Evolutionary conservation across 2,329 filamentous ascomycete genomes (phyloP), one percentile per base, ranked within the genome.

Genomic region (Cercospora sesami): DNA sequence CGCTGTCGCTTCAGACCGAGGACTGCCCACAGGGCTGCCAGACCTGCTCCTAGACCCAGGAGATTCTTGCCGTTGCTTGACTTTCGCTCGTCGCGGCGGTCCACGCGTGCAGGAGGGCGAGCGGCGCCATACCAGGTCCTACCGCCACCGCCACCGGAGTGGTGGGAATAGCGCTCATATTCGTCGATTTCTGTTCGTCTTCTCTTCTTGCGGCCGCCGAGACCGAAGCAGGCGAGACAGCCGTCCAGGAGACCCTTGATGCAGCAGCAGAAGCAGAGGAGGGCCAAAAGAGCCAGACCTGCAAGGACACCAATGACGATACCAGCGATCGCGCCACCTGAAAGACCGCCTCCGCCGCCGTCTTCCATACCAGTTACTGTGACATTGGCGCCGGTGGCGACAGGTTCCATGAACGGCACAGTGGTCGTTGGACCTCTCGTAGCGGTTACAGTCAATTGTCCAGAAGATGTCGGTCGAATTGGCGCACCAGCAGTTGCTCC

Each of bases 291-390:
- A 48, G 85, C 79, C 39, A 93, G 83, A 69, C 90, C 91, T 14
- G 86, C 85, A 60, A 94, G 83, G 10, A 87, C 86, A 70, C 91
- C 91, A 65, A 94, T 89, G 72, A 94, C 91, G 74, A 94, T 94
- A 68, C 91, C 91, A 16, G 91, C 91, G 74, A 94, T 94, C 68
- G 90, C 91, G 63, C 91, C 91, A 53, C 84, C 86, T 74, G 89
- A 91, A 64, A 94, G 84, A 21, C 79, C 78, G 31, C 79, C 77
- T 64, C 78, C 74, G n/a, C 45, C 60, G 10, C 72, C 65, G 10
- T 68, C 58, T 28, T 76, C 69, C 14, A 77, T 74, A 26, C 78
- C 76, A 2, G 78, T 79, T 36, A 81, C 78, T 16, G 78, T 81
- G 45, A 79, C 74, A 79, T 81, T 74, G 60, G 83, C 83, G 57